Percentiles rank a stretch among this genome's conserved stretches.
These are phyloP conservation scores for Prunus mongolica DNA, from an alignment of 306 rosid species.

Conservation along the genomic window DNA sequence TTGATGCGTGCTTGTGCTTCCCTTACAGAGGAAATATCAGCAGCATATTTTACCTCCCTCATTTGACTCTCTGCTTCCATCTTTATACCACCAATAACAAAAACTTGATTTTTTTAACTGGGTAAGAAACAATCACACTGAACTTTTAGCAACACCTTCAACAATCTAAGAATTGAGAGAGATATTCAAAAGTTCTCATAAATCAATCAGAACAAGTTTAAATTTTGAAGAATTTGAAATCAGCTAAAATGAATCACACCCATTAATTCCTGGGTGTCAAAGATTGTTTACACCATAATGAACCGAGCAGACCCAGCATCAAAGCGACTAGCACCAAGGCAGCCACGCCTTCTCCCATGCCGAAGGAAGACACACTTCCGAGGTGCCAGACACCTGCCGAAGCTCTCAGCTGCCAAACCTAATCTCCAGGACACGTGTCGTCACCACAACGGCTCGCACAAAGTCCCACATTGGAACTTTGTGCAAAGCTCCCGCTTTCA, in stretches of 20 bases:
- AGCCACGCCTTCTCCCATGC: too few species aligned
- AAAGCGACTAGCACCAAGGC: too few species aligned
- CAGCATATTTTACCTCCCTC: constrained; percentile 60
- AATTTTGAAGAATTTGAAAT: neutral
- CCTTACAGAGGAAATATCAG: constrained; percentile 68
- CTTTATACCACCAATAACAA: constrained; percentile 7
- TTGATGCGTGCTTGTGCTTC: constrained; percentile 68
- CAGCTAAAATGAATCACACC: neutral
- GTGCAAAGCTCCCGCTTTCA: too few species aligned
- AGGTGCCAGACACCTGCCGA: too few species aligned
- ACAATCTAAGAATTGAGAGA: neutral
- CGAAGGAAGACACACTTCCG: too few species aligned
- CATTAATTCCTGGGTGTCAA: neutral
- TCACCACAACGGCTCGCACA: too few species aligned
- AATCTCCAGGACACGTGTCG: too few species aligned
- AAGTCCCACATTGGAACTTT: too few species aligned
- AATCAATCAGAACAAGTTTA: neutral
- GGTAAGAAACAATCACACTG: neutral
- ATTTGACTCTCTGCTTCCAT: constrained; percentile 54
- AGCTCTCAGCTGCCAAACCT: too few species aligned
- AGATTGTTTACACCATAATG: too few species aligned
- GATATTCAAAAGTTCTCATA: neutral
- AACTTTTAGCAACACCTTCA: neutral
- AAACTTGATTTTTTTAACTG: neutral
- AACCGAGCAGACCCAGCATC: too few species aligned